Evolutionary conservation across 2,329 filamentous ascomycete genomes (phyloP), one percentile per base, ranked within the genome.

Genomic region (Aspergillus ochraceoroseus): DNA sequence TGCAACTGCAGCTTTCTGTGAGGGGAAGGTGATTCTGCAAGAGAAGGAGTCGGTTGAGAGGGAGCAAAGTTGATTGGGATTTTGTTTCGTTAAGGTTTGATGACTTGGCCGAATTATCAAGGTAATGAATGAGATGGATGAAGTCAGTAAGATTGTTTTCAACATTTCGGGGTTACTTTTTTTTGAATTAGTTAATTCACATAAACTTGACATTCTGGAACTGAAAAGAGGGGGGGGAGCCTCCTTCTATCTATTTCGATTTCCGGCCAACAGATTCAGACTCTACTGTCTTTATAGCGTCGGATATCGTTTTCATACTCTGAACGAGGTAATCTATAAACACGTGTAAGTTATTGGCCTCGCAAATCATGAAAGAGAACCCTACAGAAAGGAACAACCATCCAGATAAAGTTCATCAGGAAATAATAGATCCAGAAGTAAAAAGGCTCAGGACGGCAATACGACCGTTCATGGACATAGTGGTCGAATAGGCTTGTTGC

Each of bases 391-490:
- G 79, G 79, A 38, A 82, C 73, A 20, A 80, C 66, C 39, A 82
- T 80, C 79, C 79, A 83, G 57, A 82, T 76, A 36, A 73, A 72
- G 54, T 83, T 83, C 77, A 82, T 80, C 20, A 77, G 62, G 41
- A 82, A 72, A 57, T 79, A 83, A 60, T 83, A 83, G 27, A 74
- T 67, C 77, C 78, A 83, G 59, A 78, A 82, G 60, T 82, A 83
- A 48, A 75, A 76, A 3, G 70, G 65, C 59, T 83, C 79, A 0
- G 79, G 79, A 42, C 79, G 67, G 48, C 73, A 79, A 57, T 82
- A 80, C 7, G 69, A 66, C 13, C 74, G 56, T 7, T 70, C 68
- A 46, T 74, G 65, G 40, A 72, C 66, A 51, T 73, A 74, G 52
- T 79, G 70, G 56, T 83, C 77, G 56, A 79, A 79, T 49, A 78